These are phyloP conservation scores for Gossypium longicalyx DNA, from an alignment of 345 rosid genomes.

Conservation along the genomic window DNA sequence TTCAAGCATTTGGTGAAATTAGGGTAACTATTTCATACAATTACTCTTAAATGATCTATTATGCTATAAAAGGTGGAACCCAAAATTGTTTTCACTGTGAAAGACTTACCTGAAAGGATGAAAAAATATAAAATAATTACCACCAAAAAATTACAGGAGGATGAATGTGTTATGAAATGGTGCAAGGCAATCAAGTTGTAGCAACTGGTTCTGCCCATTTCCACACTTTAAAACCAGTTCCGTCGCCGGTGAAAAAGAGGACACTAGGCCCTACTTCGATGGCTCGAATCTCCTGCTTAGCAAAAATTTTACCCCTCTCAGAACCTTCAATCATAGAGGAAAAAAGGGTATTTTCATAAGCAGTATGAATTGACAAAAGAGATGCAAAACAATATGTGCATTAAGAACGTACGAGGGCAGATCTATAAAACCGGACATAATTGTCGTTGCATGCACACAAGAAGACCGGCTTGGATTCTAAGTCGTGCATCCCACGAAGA, in stretches of 20 bases:
- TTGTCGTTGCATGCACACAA: slow-evolving; percentile 72
- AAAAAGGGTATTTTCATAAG: background rate
- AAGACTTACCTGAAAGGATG: too few species aligned
- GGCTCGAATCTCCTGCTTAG: slow-evolving; percentile 75
- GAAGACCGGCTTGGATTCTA: slow-evolving; percentile 75
- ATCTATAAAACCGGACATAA: slow-evolving; percentile 61
- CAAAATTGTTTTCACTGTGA: too few species aligned
- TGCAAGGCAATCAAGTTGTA: slow-evolving; percentile 21
- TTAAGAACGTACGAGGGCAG: slow-evolving; percentile 76
- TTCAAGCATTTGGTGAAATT: background rate
- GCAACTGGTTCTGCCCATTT: slow-evolving; percentile 52
- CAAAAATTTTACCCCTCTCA: slow-evolving; percentile 75
- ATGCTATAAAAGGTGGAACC: too few species aligned
- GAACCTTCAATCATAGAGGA: slow-evolving; percentile 42
- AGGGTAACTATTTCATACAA: too few species aligned
- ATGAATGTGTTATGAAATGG: background rate
- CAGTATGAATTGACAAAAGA: background rate
- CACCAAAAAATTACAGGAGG: slow-evolving; percentile 1
- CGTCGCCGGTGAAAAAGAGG: slow-evolving; percentile 90
- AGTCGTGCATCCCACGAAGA: slow-evolving; percentile 79
- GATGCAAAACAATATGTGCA: background rate
- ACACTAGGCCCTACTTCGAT: slow-evolving; percentile 77
- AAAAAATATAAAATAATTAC: too few species aligned
- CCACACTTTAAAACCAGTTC: slow-evolving; percentile 94
- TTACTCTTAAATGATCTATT: too few species aligned